Conservation (phyloP, 495 filamentous ascomycete species). For the Pseudoneurospora amorphoporcata region DNA sequence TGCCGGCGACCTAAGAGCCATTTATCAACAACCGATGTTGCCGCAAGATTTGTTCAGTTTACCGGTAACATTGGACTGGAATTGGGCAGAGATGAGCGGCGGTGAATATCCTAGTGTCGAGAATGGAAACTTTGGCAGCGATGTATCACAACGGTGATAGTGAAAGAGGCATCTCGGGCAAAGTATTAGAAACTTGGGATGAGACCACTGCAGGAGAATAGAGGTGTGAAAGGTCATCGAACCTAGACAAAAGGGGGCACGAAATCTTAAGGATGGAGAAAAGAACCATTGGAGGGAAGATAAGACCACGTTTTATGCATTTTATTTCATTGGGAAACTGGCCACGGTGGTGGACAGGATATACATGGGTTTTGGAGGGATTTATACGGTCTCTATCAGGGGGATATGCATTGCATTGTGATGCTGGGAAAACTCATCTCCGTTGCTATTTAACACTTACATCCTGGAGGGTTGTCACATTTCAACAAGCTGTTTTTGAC, state of each 20-base stretch:
- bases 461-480: not conserved
- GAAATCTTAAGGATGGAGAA: not conserved
- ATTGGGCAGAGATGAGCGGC: slow-evolving; percentile 84
- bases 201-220: not conserved
- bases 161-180: not conserved
- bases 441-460: not conserved
- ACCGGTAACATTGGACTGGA: slow-evolving; percentile 96
- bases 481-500: not conserved
- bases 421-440: not conserved
- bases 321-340: not conserved
- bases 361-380: not conserved
- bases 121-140: slow-evolving; percentile 34
- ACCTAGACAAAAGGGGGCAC: not conserved
- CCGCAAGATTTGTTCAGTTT: slow-evolving; percentile 96
- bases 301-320: not conserved
- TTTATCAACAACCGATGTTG: slow-evolving; percentile 74
- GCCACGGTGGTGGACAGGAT: not conserved
- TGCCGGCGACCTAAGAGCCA: slow-evolving; percentile 4
- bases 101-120: slow-evolving; percentile 42
- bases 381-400: not conserved
- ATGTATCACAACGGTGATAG: not conserved
- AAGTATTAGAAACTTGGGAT: not conserved
- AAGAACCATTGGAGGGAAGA: not conserved
- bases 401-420: not conserved
- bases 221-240: not conserved